Base-by-base conservation (phyloP, 202 grass and related monocot species). In the Panicum hallii region DNA sequence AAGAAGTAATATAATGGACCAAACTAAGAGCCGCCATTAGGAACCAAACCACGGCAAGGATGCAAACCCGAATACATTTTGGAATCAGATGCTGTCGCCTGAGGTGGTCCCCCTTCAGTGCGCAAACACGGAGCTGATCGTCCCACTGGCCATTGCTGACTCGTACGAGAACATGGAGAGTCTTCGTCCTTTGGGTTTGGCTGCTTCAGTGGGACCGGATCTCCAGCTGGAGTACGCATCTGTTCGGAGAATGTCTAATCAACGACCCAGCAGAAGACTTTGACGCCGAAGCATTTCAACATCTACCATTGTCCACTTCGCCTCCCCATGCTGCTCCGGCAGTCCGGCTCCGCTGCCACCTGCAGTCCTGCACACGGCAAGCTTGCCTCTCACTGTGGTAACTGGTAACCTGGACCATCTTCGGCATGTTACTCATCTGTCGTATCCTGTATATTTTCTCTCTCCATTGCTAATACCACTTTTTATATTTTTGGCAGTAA, bases 51-150 rank as follows among this genome's bases (percentile, higher is more conserved):
- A 65, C 32, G 0, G 14, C 4, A 8, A 65, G 28, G 62, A 17
- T 65, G 32, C 28, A 65, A 65, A 38, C 62, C 38, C 62, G 30
- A 36, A 79, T 53, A 38, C 10, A 16, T 65, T 42, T 65, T 41
- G 56, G 81, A 65, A 83, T 75, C 46, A 4, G 69, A 83, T 75
- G 44, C 70, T 83, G 7, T 40, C 2, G 53, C 4, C 19, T 83
- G 4, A 17, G 12, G 47, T 40, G 30, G 62, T 3, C 19, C 54
- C 54, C 54, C 44, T 32, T 72, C 16, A 13, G 43, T 60, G 67
- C 43, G 54, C 67, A 72, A 61, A 62, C 41, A 82, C 67, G 56
- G 56, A 36, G 52, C 53, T 60, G 54, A 28, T 26, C 78, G 11
- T 26, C 63, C 32, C 11, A 54, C 10, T 60, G 20, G 38, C 20